Base-by-base conservation (phyloP, 345 rosid species). In the Brassica cretica region DNA sequence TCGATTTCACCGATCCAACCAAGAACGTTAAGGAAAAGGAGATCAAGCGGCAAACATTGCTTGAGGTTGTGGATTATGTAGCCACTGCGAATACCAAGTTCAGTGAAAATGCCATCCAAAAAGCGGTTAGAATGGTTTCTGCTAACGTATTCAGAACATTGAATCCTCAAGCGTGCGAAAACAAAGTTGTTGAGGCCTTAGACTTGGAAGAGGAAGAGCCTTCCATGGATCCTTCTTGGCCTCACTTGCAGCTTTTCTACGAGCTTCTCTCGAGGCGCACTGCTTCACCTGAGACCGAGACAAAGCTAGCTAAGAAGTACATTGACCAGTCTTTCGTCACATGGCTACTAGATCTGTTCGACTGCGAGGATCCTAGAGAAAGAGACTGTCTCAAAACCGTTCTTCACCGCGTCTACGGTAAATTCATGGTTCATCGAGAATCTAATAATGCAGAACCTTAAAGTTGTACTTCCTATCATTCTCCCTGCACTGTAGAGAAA, bases 141-240 rank as follows among this genome's bases (percentile, higher is more conserved):
- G 77, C 67, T 14, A 93, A 93, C 83, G 78, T 93, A 51, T 93
- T 91, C 78, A 87, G 97, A 86, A 76, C 86, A 0, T 80, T 89
- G 37, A 88, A 88, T 74, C 84, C 90, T 71, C 93, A 90, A 65
- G 90, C 89, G 18, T 84, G 84, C 0, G 92, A 89, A 65, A 87
- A 87, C 72, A 87, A 88, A 78, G 84, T 86, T 53, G 67, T n/a
- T n/a, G n/a, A n/a, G n/a, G n/a, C n/a, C n/a, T n/a, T n/a, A 68
- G 98, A 93, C 25, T 81, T 89, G 84, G 98, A 93, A 66, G 98
- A 93, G 71, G 96, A 93, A 71, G 98, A 93, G 81, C 91, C 94
- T 72, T 85, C 84, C 0, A 88, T 89, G 93, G 98, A 93, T 82
- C 89, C 89, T 63, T 86, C 98, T 3, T 91, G 98, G 98, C 87